Conservation (phyloP, 177 flowering plant genomes). For the Vitis hybrid region DNA sequence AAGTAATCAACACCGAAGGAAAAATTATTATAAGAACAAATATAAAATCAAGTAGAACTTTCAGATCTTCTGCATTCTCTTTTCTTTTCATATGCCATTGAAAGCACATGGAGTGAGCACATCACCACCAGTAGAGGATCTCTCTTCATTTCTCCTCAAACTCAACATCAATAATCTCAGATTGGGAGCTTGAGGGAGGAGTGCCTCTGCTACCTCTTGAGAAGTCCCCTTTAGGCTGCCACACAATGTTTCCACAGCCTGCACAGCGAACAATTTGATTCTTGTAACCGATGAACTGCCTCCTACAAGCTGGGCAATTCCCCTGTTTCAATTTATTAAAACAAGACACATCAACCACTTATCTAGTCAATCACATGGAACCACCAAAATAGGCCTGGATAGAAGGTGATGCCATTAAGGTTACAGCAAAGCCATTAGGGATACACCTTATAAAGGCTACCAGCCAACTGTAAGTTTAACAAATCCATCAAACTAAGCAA, state of each 20-base stretch:
- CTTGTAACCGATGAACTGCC: constrained; percentile 63
- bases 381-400: not conserved
- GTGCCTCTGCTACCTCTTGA: constrained; percentile 42
- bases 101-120: not conserved
- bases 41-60: not conserved
- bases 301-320: constrained; percentile 81
- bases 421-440: not conserved
- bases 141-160: constrained; percentile 66
- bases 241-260: constrained; percentile 80
- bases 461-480: not conserved
- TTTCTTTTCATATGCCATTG: not conserved
- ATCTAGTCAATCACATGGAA: not conserved
- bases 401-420: not conserved
- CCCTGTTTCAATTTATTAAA: constrained; percentile 50
- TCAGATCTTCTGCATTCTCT: not conserved
- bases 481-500: no score
- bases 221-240: constrained; percentile 77
- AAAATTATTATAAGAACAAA: no score
- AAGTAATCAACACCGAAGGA: no score
- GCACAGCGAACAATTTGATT: constrained; percentile 65
- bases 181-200: constrained; percentile 38
- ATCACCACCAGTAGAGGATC: not conserved
- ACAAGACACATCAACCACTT: not conserved
- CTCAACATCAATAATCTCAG: constrained; percentile 72
- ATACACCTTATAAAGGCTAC: not conserved